Percentiles rank a stretch among this genome's conserved stretches.
Evolutionary conservation across 23 red algal species (phyloP).

Genomic region (Chondrus crispus): DNA sequence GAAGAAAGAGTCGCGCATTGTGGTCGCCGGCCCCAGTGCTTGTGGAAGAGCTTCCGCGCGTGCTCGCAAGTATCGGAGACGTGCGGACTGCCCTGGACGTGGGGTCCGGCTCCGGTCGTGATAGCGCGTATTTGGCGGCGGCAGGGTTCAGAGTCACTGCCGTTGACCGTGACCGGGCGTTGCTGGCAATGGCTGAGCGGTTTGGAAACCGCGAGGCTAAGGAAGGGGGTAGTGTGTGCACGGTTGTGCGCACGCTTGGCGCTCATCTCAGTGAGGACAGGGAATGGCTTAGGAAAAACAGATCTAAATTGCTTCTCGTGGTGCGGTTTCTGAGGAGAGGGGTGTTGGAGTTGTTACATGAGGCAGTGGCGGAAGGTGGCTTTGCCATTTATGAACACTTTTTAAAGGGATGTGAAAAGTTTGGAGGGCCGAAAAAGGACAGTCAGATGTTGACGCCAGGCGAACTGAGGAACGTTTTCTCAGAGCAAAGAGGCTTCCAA

Average conservation of each 20-base stretch:
- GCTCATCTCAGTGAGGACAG: slow-evolving; percentile 21
- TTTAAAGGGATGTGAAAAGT: slow-evolving; percentile 34
- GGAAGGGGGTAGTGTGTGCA: not conserved
- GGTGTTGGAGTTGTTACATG: slow-evolving; percentile 20
- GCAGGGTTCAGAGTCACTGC: slow-evolving; percentile 23
- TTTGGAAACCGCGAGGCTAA: not conserved
- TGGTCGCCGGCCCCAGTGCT: slow-evolving; percentile 24
- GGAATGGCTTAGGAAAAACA: not conserved
- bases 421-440: slow-evolving; percentile 27
- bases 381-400: slow-evolving; percentile 60
- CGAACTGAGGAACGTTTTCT: slow-evolving; percentile 37
- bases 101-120: slow-evolving; percentile 46
- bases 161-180: slow-evolving; percentile 34
- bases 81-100: slow-evolving; percentile 42
- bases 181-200: not conserved
- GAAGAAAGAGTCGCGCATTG: not conserved
- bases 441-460: slow-evolving; percentile 41
- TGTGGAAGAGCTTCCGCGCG: not conserved
- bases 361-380: slow-evolving; percentile 21
- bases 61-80: not conserved
- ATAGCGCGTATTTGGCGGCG: slow-evolving; percentile 7
- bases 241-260: slow-evolving; percentile 21
- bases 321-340: slow-evolving; percentile 59
- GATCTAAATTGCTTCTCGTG: slow-evolving; percentile 15
- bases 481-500: not conserved